phyloP scores from a whole-genome alignment of 2,329 filamentous ascomycete genomes.

The Westerdykella ornata region DNA sequence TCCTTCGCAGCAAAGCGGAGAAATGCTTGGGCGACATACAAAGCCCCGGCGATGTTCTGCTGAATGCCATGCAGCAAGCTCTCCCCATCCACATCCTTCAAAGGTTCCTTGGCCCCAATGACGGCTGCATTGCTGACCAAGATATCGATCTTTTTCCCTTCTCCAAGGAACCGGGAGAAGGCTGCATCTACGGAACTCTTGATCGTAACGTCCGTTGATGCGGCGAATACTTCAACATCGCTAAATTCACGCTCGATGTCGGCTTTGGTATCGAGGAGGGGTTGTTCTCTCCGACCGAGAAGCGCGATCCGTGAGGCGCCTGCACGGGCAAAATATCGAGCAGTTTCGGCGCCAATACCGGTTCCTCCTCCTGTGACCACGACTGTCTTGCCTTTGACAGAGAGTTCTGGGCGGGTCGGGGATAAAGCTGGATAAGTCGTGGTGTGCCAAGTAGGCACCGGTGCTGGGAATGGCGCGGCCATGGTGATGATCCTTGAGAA shows the following conservation, averaged over 20 bases:
- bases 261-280: constrained; percentile 33
- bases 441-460: constrained; percentile 8
- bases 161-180: constrained; percentile 9
- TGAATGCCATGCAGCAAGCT: constrained; percentile 10
- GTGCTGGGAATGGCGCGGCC: constrained; percentile 24
- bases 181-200: constrained; percentile 13
- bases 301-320: constrained; percentile 42
- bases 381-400: constrained; percentile 19
- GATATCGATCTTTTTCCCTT: constrained; percentile 15
- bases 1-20: constrained; percentile 12
- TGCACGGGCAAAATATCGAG: constrained; percentile 40
- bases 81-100: constrained; percentile 5
- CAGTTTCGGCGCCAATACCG: constrained; percentile 44
- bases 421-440: constrained; percentile 22
- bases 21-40: constrained; percentile 19
- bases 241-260: constrained; percentile 19
- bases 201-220: constrained; percentile 15
- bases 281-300: constrained; percentile 36
- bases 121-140: constrained; percentile 19
- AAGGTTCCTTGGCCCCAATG: constrained; percentile 3
- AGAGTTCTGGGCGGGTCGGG: constrained; percentile 24
- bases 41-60: constrained; percentile 13
- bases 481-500: too few species aligned
- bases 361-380: constrained; percentile 39
- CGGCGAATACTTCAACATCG: constrained; percentile 7